phyloP scores from a whole-genome alignment of 768 basidiomycete genomes.

The Xerocomellus dryophilus region DNA sequence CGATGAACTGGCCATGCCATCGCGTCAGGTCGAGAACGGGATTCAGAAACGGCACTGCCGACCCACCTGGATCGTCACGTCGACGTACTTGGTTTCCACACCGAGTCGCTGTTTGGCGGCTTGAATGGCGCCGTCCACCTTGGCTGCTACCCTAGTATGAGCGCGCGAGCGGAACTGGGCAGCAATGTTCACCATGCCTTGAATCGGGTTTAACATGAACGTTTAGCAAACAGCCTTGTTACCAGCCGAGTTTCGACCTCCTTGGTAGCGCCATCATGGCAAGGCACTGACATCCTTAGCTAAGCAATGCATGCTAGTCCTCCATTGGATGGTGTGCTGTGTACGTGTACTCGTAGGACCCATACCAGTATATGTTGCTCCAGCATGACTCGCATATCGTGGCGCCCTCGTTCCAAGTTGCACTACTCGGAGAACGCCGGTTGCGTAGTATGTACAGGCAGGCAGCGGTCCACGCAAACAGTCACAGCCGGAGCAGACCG shows the following conservation, averaged over 20 bases:
- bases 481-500: no score
- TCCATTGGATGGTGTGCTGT: no score
- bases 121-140: constrained; percentile 33
- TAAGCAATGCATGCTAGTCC: background rate
- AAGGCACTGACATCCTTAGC: background rate
- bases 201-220: constrained; percentile 12
- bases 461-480: no score
- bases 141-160: background rate
- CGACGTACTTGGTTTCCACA: constrained; percentile 46
- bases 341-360: no score
- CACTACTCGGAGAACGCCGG: no score
- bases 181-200: constrained; percentile 14
- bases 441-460: no score
- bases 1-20: constrained; percentile 52
- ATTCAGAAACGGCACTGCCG: background rate
- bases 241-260: background rate
- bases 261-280: background rate
- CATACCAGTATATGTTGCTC: no score
- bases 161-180: constrained; percentile 6
- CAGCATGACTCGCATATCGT: no score
- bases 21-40: constrained; percentile 4
- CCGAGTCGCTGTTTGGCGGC: constrained; percentile 32
- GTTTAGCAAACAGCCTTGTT: background rate
- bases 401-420: no score
- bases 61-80: constrained; percentile 54